A percentile compares a stretch with the other conserved stretches of the same genome.
Conservation (phyloP, 1,284 basidiomycete genomes). For the Sporisorium sorghi region DNA sequence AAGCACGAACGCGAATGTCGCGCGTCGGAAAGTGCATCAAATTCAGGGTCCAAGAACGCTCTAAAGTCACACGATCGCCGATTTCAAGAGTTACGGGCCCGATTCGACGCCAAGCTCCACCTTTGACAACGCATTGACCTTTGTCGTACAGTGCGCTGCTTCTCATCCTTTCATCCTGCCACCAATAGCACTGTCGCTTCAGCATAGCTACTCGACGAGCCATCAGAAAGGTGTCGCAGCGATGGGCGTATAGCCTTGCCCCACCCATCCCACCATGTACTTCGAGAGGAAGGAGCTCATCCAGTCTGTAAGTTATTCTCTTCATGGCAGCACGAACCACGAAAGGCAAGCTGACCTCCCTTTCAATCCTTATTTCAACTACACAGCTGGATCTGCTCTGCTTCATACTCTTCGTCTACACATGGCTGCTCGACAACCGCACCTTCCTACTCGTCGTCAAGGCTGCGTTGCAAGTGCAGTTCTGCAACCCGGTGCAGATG, state of each 20-base stretch:
- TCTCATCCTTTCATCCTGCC: not conserved
- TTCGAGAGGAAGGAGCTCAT: slow-evolving; percentile 52
- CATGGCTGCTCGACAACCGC: slow-evolving; percentile 54
- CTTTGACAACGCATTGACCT: slow-evolving; percentile 14
- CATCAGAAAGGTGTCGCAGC: slow-evolving; percentile 1
- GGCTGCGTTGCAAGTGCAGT: slow-evolving; percentile 46
- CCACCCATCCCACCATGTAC: slow-evolving; percentile 31
- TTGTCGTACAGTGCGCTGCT: not conserved
- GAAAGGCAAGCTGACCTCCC: not conserved
- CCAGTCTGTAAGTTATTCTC: slow-evolving; percentile 23
- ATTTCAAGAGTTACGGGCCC: not conserved
- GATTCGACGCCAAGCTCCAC: slow-evolving; percentile 10
- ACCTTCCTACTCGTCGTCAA: slow-evolving; percentile 46
- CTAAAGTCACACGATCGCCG: slow-evolving; percentile 3
- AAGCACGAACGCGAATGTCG: slow-evolving; percentile 11
- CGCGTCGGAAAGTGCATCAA: slow-evolving; percentile 9
- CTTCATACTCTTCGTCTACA: slow-evolving; percentile 56
- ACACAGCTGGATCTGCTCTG: slow-evolving; percentile 53
- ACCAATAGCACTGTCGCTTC: not conserved
- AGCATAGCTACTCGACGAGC: not conserved
- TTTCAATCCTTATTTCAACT: not conserved
- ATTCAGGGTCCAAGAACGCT: slow-evolving; percentile 17
- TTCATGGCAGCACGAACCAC: not conserved
- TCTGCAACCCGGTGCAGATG: slow-evolving; percentile 48
- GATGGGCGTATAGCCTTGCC: slow-evolving; percentile 15